Conservation (phyloP, 352 stramenopile genomes). For the Peronospora belbahrii region DNA sequence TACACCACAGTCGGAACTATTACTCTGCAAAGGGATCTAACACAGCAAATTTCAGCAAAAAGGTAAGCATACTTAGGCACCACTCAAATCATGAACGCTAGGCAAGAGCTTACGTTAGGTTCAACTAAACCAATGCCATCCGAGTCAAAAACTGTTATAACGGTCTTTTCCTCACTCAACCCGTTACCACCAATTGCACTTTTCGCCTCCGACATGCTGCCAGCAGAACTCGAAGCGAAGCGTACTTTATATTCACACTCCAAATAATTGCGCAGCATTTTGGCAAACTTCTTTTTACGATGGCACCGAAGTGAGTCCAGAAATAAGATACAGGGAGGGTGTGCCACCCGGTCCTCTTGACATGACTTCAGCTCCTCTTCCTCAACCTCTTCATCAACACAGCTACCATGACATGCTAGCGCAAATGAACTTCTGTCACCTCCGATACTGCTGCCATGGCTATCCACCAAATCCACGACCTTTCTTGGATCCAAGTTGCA, state of each 20-base stretch:
- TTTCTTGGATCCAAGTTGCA: conserved; percentile 6
- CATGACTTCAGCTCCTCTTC: conserved; percentile 43
- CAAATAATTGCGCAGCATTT: conserved; percentile 81
- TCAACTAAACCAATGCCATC: conserved; percentile 53
- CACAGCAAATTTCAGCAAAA: background rate
- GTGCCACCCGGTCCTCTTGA: conserved; percentile 25
- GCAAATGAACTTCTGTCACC: background rate
- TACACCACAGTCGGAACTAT: conserved; percentile 90
- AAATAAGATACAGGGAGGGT: conserved; percentile 86
- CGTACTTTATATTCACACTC: conserved; percentile 65
- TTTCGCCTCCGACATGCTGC: background rate
- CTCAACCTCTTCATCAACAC: conserved; percentile 27
- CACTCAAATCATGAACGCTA: background rate
- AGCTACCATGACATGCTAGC: background rate
- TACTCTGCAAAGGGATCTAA: conserved; percentile 89
- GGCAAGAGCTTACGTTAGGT: conserved; percentile 58
- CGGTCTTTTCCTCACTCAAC: conserved; percentile 12
- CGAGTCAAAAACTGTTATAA: conserved; percentile 38
- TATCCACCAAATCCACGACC: conserved; percentile 33
- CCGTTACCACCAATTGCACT: background rate
- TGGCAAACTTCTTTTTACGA: conserved; percentile 82
- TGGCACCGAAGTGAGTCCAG: conserved; percentile 93
- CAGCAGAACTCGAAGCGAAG: conserved; percentile 16
- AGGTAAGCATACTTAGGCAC: background rate
- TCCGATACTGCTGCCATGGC: background rate